These are phyloP conservation scores for Sporothrix globosa DNA, from an alignment of 2,329 filamentous ascomycete genomes.

Conservation along the genomic window DNA sequence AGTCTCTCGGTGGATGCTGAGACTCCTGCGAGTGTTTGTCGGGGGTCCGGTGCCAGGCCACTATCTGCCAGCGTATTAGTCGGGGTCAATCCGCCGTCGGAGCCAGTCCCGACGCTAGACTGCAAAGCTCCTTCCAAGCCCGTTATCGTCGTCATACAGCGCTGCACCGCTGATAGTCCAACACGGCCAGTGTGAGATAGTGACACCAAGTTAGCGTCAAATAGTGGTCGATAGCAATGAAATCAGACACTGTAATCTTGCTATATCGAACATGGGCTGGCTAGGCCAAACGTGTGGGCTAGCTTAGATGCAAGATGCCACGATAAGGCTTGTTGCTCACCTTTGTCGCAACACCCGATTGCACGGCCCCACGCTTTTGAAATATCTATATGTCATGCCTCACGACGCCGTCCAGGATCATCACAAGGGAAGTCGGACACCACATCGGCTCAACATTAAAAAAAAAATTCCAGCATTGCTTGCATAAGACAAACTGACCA, in stretches of 20 bases:
- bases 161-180: constrained; percentile 22
- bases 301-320: background rate
- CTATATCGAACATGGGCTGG: no score
- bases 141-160: background rate
- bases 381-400: constrained; percentile 25
- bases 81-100: constrained; percentile 7
- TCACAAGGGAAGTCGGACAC: background rate
- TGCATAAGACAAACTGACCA: no score
- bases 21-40: background rate
- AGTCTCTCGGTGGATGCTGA: background rate
- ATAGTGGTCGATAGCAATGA: constrained; percentile 10
- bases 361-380: background rate
- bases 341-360: background rate
- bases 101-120: constrained; percentile 1
- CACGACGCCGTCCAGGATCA: constrained; percentile 9
- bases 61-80: background rate
- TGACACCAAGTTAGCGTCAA: background rate
- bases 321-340: background rate
- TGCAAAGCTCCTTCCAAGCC: background rate
- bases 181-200: background rate
- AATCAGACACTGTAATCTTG: background rate
- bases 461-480: background rate
- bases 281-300: background rate
- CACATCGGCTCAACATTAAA: background rate
- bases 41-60: constrained; percentile 1